Percentiles rank a stretch among this genome's conserved stretches.
phyloP scores from a whole-genome alignment of 2,329 filamentous ascomycete species.

The Aspergillus awamori region DNA sequence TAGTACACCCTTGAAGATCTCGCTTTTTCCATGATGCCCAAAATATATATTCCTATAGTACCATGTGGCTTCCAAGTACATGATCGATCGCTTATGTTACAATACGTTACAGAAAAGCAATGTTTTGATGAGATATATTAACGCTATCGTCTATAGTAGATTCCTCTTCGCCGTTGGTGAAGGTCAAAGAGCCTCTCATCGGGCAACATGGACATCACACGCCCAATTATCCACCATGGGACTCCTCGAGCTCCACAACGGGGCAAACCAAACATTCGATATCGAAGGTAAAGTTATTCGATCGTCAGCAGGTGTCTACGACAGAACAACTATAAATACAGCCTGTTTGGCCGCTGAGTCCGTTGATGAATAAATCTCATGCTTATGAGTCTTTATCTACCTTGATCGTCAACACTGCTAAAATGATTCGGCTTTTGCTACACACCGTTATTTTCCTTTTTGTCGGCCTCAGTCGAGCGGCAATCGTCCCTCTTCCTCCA shows the following conservation, averaged over 20 bases:
- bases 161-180: not conserved
- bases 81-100: not conserved
- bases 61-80: not conserved
- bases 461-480: not conserved
- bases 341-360: not conserved
- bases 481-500: not conserved
- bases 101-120: not conserved
- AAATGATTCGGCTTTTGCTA: not conserved
- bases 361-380: not conserved
- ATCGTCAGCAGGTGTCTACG: not conserved
- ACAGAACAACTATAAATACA: not conserved
- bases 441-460: not conserved
- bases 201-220: not conserved
- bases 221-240: not conserved
- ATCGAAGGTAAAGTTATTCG: not conserved
- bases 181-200: not conserved
- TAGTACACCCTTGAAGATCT: too few relatives aligned
- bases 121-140: not conserved
- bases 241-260: not conserved
- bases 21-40: too few relatives aligned
- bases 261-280: not conserved
- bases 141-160: not conserved
- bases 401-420: not conserved
- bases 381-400: too few relatives aligned
- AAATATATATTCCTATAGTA: too few relatives aligned